phyloP scores from a whole-genome alignment of 768 basidiomycete species.

The Mycena filopes region DNA sequence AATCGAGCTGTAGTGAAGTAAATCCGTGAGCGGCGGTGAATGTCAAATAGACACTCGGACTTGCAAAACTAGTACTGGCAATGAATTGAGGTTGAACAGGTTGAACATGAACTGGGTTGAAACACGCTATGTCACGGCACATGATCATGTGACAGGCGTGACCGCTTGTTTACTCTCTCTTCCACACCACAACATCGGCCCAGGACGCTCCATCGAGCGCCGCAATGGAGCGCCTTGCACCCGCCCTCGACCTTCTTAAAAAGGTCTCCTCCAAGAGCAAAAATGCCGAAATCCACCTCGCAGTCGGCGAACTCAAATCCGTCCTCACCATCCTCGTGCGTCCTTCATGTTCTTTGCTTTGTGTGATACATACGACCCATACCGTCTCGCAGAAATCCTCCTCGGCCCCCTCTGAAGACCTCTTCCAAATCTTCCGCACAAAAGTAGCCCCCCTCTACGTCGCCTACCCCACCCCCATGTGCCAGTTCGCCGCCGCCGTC shows the following conservation, averaged over 20 bases:
- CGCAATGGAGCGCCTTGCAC: slow-evolving; percentile 8
- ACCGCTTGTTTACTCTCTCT: not conserved
- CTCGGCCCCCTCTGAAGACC: not conserved
- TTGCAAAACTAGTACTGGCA: too few species aligned
- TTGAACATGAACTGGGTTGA: too few species aligned
- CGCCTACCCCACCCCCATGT: slow-evolving; percentile 15
- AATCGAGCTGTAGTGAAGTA: too few species aligned
- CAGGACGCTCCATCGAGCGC: too few species aligned
- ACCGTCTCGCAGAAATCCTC: slow-evolving; percentile 11
- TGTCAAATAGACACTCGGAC: too few species aligned
- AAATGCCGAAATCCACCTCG: not conserved
- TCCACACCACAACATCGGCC: not conserved
- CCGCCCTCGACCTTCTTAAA: slow-evolving; percentile 10
- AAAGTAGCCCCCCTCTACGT: slow-evolving; percentile 7
- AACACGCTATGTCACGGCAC: too few species aligned
- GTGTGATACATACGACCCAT: not conserved
- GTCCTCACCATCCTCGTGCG: slow-evolving; percentile 13
- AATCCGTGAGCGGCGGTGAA: too few species aligned
- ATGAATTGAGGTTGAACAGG: too few species aligned
- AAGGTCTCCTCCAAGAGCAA: slow-evolving; percentile 15
- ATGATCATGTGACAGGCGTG: too few species aligned
- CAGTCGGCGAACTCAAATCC: not conserved
- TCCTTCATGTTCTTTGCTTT: not conserved
- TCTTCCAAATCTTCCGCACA: slow-evolving; percentile 7
- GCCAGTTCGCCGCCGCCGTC: slow-evolving; percentile 17